Conservation (phyloP, 2,329 filamentous ascomycete species). For the Blumeria graminis region DNA sequence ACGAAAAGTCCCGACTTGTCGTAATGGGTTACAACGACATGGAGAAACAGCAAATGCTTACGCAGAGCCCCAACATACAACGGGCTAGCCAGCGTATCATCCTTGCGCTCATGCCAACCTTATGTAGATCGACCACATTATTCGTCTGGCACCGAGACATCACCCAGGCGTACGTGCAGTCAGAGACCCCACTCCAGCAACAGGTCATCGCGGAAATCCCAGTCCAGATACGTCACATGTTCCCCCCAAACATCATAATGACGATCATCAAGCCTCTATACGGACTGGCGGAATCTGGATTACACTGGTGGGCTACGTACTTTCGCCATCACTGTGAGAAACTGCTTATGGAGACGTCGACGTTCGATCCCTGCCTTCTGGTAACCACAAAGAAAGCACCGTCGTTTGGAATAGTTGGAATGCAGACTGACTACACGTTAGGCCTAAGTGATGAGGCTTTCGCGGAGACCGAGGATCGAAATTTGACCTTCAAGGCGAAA, state of each 20-base stretch:
- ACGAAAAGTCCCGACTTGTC: not conserved
- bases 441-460: not conserved
- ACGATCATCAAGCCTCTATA: not conserved
- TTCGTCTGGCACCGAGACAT: not conserved
- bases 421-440: not conserved
- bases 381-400: not conserved
- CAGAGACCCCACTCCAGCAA: not conserved
- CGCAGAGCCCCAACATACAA: not conserved
- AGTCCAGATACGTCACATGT: not conserved
- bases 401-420: not conserved
- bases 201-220: not conserved
- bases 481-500: not conserved
- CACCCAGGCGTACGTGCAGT: not conserved
- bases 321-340: slow-evolving; percentile 1
- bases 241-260: not conserved
- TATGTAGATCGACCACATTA: not conserved
- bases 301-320: not conserved
- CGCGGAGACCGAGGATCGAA: not conserved
- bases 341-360: slow-evolving; percentile 1
- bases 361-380: not conserved
- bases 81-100: not conserved
- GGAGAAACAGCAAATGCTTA: not conserved
- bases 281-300: not conserved
- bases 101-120: not conserved
- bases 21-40: not conserved